phyloP scores from a whole-genome alignment of 805 yeast genomes.

The Lipomyces yamadae region DNA sequence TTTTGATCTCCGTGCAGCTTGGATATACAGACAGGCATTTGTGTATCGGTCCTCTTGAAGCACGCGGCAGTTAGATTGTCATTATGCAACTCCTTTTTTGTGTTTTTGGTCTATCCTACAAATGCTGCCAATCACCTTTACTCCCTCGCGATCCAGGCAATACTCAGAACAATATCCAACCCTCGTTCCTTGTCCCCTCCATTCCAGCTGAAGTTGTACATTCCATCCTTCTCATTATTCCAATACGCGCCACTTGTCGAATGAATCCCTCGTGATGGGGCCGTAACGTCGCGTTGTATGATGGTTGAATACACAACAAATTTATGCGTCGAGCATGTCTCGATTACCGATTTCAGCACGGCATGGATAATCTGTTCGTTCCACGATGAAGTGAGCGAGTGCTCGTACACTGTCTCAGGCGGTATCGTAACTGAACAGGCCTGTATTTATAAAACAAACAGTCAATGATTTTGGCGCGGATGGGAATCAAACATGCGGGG shows the following conservation, averaged over 20 bases:
- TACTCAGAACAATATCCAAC: conserved; percentile 33
- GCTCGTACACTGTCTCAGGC: conserved; percentile 25
- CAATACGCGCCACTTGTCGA: conserved; percentile 40
- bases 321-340: conserved; percentile 29
- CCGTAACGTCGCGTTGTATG: conserved; percentile 27
- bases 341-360: conserved; percentile 21
- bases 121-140: conserved; percentile 8
- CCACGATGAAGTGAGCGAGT: conserved; percentile 22
- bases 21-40: too few species aligned
- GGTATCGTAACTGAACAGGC: conserved; percentile 20
- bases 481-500: background rate
- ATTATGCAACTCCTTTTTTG: background rate
- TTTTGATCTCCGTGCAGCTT: background rate
- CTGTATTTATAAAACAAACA: conserved; percentile 7
- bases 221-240: conserved; percentile 37
- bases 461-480: background rate
- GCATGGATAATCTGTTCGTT: conserved; percentile 24
- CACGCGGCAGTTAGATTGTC: background rate
- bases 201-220: conserved; percentile 30
- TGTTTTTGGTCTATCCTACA: background rate
- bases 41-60: too few species aligned
- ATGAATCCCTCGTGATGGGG: conserved; percentile 29
- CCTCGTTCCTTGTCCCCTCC: conserved; percentile 28
- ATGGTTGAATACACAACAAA: conserved; percentile 38
- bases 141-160: conserved; percentile 36